These are phyloP conservation scores for Salmacisia buchloeana DNA, from an alignment of 1,284 basidiomycete species.

Conservation along the genomic window DNA sequence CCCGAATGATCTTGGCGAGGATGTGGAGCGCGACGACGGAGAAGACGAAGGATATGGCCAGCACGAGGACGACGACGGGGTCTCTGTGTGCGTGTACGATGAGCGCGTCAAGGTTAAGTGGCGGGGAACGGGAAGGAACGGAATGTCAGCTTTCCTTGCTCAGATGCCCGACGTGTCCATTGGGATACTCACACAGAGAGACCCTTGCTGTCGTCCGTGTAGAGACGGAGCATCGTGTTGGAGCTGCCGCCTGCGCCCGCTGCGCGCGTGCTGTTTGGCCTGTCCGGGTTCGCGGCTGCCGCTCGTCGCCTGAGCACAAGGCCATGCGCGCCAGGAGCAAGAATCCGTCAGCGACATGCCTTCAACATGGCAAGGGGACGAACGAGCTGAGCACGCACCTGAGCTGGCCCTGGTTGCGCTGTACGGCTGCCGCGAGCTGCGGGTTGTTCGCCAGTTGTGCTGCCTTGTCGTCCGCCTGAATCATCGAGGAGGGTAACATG, in stretches of 20 bases:
- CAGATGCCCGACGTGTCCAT: background rate
- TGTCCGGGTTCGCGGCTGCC: constrained; percentile 60
- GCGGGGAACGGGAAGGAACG: constrained; percentile 10
- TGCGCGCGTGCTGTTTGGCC: constrained; percentile 80
- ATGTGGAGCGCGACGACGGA: constrained; percentile 99
- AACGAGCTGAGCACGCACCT: background rate
- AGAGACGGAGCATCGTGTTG: constrained; percentile 96
- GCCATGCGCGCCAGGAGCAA: background rate
- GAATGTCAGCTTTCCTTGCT: background rate
- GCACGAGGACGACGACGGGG: constrained; percentile 93
- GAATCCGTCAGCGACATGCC: too few species aligned
- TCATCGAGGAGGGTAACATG: background rate
- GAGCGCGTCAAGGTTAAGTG: background rate
- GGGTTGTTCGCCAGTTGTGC: constrained; percentile 5
- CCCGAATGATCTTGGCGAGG: constrained; percentile 85
- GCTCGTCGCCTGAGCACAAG: constrained; percentile 59
- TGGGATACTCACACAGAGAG: constrained; percentile 75
- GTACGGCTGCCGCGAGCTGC: background rate
- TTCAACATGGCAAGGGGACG: background rate
- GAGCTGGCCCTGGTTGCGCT: background rate
- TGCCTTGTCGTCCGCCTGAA: background rate
- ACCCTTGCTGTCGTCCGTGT: constrained; percentile 89
- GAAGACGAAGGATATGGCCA: constrained; percentile 94
- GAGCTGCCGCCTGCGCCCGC: constrained; percentile 93
- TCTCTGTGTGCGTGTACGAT: constrained; percentile 60